phyloP scores from a whole-genome alignment of 192 early-diverging fungal species.

The Coemansia sp. region DNA sequence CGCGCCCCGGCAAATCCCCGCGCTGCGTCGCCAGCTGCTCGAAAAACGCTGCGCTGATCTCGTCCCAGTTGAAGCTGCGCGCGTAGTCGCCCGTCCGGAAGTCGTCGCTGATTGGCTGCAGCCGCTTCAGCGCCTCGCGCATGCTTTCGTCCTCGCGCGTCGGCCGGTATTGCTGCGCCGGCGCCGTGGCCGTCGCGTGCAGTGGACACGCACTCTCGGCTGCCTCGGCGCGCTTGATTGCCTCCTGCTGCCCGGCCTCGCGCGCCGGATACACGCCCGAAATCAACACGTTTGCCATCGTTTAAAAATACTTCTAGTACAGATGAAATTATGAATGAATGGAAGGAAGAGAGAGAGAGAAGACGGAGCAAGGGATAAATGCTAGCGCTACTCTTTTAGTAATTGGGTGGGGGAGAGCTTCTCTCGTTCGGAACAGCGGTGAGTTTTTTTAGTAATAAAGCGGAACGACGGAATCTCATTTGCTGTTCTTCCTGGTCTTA shows the following conservation, averaged over 20 bases:
- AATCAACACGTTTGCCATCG: conserved; percentile 17
- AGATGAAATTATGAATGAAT: background rate
- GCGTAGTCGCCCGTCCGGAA: conserved; percentile 34
- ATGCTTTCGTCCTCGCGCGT: conserved; percentile 41
- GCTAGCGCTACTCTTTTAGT: too few relatives aligned
- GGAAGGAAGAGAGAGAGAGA: too few relatives aligned
- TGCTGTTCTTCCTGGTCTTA: too few relatives aligned
- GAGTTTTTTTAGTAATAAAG: too few relatives aligned
- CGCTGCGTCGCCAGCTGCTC: background rate
- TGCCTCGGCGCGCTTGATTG: background rate
- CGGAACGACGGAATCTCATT: too few relatives aligned
- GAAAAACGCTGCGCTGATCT: conserved; percentile 16
- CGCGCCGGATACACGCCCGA: background rate
- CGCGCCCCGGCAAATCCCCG: background rate
- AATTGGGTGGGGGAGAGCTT: too few relatives aligned
- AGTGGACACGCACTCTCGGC: background rate
- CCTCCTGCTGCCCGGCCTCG: background rate
- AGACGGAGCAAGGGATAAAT: too few relatives aligned
- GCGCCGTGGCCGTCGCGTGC: background rate
- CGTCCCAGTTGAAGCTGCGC: conserved; percentile 34
- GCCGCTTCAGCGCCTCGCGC: conserved; percentile 25
- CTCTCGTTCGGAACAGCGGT: too few relatives aligned
- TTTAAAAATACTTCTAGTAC: background rate
- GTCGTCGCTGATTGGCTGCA: conserved; percentile 11
- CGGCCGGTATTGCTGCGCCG: conserved; percentile 8